Percentiles rank a stretch among this genome's conserved stretches.
These are phyloP conservation scores for Globisporangium middletonii DNA, from an alignment of 352 stramenopile species.

Conservation along the genomic window DNA sequence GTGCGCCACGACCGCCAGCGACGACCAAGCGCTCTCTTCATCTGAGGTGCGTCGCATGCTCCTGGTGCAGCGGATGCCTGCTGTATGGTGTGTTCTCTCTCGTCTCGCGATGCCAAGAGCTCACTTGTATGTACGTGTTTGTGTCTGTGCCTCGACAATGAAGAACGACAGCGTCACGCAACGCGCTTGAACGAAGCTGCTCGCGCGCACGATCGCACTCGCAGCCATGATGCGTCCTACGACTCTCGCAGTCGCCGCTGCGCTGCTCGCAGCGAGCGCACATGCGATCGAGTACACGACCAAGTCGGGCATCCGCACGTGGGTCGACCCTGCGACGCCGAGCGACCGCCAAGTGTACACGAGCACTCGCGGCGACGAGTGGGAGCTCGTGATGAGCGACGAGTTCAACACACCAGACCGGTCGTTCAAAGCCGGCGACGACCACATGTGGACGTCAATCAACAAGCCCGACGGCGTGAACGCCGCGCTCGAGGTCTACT, in stretches of 20 bases:
- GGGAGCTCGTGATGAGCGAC: constrained; percentile 74
- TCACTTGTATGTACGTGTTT: too few relatives aligned
- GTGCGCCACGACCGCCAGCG: too few relatives aligned
- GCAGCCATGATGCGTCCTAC: neutral
- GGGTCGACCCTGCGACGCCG: constrained; percentile 59
- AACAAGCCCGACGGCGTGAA: constrained; percentile 73
- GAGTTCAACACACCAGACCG: constrained; percentile 65
- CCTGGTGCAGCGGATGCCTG: too few relatives aligned
- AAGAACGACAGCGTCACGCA: too few relatives aligned
- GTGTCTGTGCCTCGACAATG: too few relatives aligned
- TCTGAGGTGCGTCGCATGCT: too few relatives aligned
- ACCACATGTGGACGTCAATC: constrained; percentile 92
- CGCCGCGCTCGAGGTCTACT: constrained; percentile 59
- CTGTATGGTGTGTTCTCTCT: too few relatives aligned
- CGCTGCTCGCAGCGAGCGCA: constrained; percentile 5
- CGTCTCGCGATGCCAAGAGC: too few relatives aligned
- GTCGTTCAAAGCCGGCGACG: constrained; percentile 87
- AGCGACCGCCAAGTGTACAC: constrained; percentile 30
- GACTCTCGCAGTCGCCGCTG: neutral
- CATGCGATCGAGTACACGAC: constrained; percentile 26
- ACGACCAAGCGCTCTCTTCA: too few relatives aligned
- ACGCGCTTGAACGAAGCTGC: too few relatives aligned
- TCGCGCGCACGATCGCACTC: neutral
- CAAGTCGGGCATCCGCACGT: constrained; percentile 50
- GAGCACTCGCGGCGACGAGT: constrained; percentile 45